Evolutionary conservation across 2,329 filamentous ascomycete species (phyloP).

Genomic region (Trichoderma atrobrunneum): DNA sequence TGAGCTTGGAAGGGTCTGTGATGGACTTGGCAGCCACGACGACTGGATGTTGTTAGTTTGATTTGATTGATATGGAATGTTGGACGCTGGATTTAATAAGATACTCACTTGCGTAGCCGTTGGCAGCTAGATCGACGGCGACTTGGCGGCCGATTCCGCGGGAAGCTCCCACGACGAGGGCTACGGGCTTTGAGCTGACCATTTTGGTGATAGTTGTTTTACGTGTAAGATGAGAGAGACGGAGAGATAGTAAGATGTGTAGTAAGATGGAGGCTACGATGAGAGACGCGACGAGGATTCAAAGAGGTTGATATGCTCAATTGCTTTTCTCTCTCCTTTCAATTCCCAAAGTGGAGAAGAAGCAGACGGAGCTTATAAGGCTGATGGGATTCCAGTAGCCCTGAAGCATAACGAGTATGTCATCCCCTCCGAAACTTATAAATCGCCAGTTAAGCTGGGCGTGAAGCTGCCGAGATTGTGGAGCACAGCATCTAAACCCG

Average conservation of each 20-base stretch:
- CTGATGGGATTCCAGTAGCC: neutral
- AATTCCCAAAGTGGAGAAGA: neutral
- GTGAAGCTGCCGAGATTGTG: constrained; percentile 4
- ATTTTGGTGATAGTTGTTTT: constrained; percentile 19
- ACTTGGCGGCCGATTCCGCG: constrained; percentile 79
- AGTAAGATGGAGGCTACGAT: neutral
- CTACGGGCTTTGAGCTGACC: constrained; percentile 48
- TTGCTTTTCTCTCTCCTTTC: neutral
- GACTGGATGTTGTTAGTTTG: constrained; percentile 46
- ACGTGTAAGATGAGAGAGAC: neutral
- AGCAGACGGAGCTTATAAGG: neutral
- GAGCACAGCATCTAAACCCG: neutral
- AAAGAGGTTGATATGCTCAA: neutral
- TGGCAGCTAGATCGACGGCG: constrained; percentile 70
- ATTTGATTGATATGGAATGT: neutral
- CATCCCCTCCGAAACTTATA: neutral
- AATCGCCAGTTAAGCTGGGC: neutral
- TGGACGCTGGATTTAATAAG: neutral
- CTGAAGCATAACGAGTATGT: neutral
- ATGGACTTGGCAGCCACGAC: constrained; percentile 75
- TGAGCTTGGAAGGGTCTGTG: constrained; percentile 55
- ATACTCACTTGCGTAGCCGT: constrained; percentile 64
- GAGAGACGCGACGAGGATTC: neutral
- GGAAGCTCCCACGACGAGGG: constrained; percentile 71
- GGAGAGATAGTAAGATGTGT: neutral